A percentile compares a stretch with the other conserved stretches of the same genome.
These are phyloP conservation scores for Baorangia bicolor DNA, from an alignment of 768 basidiomycete genomes.

Conservation along the genomic window DNA sequence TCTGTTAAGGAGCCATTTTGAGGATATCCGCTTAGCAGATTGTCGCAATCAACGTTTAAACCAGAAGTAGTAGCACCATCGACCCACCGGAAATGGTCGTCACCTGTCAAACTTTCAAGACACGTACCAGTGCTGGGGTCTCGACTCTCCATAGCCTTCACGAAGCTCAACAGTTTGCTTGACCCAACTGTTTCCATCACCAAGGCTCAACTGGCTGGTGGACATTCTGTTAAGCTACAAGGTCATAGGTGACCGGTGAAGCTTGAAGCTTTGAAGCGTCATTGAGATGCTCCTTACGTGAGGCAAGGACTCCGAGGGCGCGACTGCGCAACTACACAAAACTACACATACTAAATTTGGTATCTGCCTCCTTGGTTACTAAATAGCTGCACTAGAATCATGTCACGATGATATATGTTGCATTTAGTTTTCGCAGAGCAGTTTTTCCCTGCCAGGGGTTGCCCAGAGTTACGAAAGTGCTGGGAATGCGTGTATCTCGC, in stretches of 20 bases:
- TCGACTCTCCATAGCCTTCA: too few species aligned
- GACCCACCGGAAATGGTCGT: neutral
- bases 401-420: neutral
- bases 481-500: neutral
- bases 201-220: too few species aligned
- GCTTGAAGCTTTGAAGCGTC: too few species aligned
- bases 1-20: too few species aligned
- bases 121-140: too few species aligned
- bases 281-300: neutral
- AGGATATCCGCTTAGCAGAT: too few species aligned
- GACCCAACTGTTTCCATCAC: too few species aligned
- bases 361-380: conserved; percentile 2
- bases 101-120: too few species aligned
- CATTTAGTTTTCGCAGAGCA: neutral
- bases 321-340: neutral
- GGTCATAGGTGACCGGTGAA: neutral
- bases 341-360: conserved; percentile 33
- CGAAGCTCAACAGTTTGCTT: too few species aligned
- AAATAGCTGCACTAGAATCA: neutral
- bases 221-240: neutral
- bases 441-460: neutral
- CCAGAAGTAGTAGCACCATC: neutral
- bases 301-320: neutral
- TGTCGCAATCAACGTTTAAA: neutral
- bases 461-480: neutral